Percentiles rank a stretch among this genome's conserved stretches.
Conservation (phyloP, 192 early-diverging fungal species). For the Rhizoclosmatium sp. region DNA sequence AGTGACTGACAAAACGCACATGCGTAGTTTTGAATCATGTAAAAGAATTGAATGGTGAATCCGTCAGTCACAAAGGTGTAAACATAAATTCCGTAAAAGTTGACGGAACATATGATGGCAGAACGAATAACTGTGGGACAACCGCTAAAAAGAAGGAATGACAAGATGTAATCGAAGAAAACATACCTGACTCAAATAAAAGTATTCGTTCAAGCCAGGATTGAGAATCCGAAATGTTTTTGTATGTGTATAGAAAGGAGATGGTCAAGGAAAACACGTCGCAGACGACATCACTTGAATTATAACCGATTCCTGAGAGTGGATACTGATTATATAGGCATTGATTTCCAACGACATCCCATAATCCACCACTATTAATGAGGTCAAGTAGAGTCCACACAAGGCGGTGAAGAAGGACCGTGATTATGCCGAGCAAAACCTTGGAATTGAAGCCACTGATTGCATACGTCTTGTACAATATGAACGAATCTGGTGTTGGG, state of each 20-base stretch:
- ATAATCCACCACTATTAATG: background rate
- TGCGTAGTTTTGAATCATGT: background rate
- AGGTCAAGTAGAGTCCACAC: slow-evolving; percentile 1
- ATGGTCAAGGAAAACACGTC: background rate
- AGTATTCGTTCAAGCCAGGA: background rate
- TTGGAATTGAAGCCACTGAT: background rate
- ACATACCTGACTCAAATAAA: background rate
- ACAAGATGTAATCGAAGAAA: background rate
- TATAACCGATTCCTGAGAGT: background rate
- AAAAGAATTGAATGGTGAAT: background rate
- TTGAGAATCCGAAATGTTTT: background rate
- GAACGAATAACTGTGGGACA: background rate
- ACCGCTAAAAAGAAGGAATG: background rate
- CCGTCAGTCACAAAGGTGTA: background rate
- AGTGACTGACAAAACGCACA: background rate
- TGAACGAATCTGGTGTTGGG: background rate
- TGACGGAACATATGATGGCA: background rate
- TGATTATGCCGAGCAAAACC: background rate
- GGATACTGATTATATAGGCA: background rate
- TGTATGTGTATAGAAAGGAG: background rate
- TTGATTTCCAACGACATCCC: background rate
- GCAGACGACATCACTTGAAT: background rate
- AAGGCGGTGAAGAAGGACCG: background rate
- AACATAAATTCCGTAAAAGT: background rate
- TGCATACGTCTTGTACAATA: background rate